Conservation (phyloP, 176 grass and related monocot genomes). For the Rhynchospora breviuscula region DNA sequence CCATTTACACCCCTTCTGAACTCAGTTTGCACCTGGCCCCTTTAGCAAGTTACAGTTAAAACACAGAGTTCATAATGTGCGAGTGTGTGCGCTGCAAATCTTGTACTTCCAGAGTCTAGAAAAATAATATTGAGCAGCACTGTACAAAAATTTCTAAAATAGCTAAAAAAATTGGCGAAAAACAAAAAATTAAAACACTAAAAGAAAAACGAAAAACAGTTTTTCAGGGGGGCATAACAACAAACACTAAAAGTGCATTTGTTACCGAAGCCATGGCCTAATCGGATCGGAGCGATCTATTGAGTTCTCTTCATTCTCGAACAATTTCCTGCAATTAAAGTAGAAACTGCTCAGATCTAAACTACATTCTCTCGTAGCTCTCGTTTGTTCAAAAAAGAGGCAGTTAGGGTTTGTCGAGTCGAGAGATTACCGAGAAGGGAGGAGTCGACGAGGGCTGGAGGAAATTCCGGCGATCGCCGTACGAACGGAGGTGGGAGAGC, state of each 20-base stretch:
- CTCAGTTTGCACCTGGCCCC: neutral
- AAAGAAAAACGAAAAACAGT: neutral
- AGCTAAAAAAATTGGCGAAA: neutral
- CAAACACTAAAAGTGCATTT: neutral
- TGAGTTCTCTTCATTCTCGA: neutral
- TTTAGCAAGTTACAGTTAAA: neutral
- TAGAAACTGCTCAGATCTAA: neutral
- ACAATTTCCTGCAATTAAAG: constrained; percentile 7
- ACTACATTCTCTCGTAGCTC: neutral
- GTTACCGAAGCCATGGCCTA: constrained; percentile 60
- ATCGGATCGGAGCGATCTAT: constrained; percentile 44
- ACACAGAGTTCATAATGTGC: neutral
- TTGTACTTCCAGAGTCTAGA: neutral
- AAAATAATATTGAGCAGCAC: neutral
- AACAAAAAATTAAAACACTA: neutral
- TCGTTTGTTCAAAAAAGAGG: neutral
- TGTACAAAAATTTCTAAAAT: neutral
- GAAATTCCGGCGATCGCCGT: neutral
- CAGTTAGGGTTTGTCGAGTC: neutral
- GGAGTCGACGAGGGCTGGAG: constrained; percentile 25
- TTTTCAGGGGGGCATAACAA: neutral
- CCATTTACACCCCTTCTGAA: neutral
- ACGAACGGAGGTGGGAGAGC: constrained; percentile 13
- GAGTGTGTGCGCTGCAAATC: neutral
- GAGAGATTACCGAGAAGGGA: constrained; percentile 13